Conservation (phyloP, 768 basidiomycete genomes). For the Lentinula detonsa region DNA sequence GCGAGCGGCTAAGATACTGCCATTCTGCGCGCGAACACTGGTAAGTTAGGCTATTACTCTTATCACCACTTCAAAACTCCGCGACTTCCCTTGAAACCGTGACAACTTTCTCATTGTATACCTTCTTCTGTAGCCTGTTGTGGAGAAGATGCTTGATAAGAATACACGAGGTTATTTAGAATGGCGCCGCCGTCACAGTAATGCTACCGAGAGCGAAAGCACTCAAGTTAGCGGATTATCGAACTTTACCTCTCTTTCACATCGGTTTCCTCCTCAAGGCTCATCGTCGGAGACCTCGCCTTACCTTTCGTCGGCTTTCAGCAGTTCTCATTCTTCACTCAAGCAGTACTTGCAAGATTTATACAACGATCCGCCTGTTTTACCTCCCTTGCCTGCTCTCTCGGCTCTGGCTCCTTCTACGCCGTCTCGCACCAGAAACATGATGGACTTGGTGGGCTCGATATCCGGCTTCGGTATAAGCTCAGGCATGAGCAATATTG, state of each 20-base stretch:
- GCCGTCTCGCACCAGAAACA: not conserved
- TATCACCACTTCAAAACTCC: not conserved
- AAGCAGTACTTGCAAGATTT: constrained; percentile 27
- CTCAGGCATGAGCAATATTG: not conserved
- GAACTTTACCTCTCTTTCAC: not conserved
- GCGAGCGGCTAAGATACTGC: constrained; percentile 51
- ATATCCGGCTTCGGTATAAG: not conserved
- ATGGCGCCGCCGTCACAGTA: constrained; percentile 13
- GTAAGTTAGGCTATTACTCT: constrained; percentile 28
- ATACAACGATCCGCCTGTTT: constrained; percentile 13
- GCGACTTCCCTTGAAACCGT: not conserved
- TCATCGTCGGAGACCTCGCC: constrained; percentile 16
- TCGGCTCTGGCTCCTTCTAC: not conserved
- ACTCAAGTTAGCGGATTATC: not conserved
- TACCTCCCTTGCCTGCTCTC: not conserved
- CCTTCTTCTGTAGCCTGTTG: constrained; percentile 34
- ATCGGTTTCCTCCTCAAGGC: not conserved
- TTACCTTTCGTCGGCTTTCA: constrained; percentile 23
- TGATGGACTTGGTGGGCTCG: not conserved
- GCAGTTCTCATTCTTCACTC: constrained; percentile 26
- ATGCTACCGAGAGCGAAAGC: not conserved
- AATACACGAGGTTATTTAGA: constrained; percentile 40
- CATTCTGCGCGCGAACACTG: constrained; percentile 53
- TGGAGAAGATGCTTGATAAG: constrained; percentile 50
- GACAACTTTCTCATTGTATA: not conserved